Conservation (phyloP, 768 basidiomycete species). For the Saitozyma sp. region DNA sequence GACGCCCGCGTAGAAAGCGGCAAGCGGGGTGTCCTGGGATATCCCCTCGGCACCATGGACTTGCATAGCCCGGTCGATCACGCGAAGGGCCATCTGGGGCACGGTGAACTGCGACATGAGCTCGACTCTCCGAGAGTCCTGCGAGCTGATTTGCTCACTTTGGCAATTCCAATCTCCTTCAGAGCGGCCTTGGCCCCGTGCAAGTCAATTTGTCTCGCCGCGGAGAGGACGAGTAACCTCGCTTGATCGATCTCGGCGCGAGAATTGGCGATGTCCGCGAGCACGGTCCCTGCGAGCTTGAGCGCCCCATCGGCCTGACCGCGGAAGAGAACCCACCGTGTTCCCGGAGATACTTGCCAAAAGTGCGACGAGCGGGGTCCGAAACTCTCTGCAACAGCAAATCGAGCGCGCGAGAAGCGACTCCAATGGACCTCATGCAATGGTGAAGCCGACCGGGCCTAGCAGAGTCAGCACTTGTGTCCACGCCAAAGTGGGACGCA, state of each 20-base stretch:
- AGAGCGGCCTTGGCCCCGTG: conserved; percentile 87
- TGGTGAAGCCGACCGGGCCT: conserved; percentile 95
- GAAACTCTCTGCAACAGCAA: conserved; percentile 87
- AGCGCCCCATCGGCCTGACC: not conserved
- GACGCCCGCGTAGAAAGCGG: conserved; percentile 71
- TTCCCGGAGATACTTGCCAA: conserved; percentile 85
- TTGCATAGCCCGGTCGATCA: conserved; percentile 96
- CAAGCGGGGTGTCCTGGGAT: conserved; percentile 82
- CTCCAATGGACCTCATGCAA: conserved; percentile 96
- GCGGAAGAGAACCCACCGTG: conserved; percentile 63
- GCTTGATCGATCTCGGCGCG: conserved; percentile 90
- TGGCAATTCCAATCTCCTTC: conserved; percentile 97
- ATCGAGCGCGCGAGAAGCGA: conserved; percentile 79
- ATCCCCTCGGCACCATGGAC: conserved; percentile 95
- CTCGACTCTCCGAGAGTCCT: not conserved
- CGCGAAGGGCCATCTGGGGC: conserved; percentile 79
- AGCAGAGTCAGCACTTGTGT: conserved; percentile 41
- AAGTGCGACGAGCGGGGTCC: conserved; percentile 87
- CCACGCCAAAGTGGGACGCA: not conserved
- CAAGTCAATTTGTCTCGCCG: conserved; percentile 90
- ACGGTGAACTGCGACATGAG: conserved; percentile 72
- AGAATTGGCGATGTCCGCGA: conserved; percentile 86
- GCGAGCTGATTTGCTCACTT: conserved; percentile 61
- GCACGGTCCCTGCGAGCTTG: conserved; percentile 66
- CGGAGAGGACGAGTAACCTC: conserved; percentile 83